Evolutionary conservation across 106 monocot species (phyloP), one percentile per base, ranked within the genome.

Genomic region (Hemerocallis citrina): DNA sequence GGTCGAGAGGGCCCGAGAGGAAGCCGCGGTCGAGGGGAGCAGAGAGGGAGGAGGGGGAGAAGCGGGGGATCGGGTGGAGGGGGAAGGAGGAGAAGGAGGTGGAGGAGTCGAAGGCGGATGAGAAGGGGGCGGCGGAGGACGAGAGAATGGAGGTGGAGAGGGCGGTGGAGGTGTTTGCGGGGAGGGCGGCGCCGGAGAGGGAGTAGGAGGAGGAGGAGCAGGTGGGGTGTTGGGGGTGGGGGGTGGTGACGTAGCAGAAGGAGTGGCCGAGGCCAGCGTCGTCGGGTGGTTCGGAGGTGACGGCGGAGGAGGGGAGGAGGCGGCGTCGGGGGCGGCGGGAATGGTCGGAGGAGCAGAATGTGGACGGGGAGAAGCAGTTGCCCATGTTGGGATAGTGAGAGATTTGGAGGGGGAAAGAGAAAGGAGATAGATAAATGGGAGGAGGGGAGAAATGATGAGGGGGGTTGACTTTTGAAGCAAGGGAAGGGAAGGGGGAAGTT

Each of bases 51-150:
- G 64, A 51, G 16, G 75, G 79, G 33, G 71, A 47, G 64, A 83
- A 79, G 10, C 68, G 56, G 16, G 75, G 79, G 58, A 73, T 38
- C 49, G 77, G 74, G 20, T 73, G 74, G 62, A 88, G 88, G 2
- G 83, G 75, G 55, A 66, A 61, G 57, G 88, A 75, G 27, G 78
- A 52, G 93, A 88, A 93, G 62, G 81, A 82, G 43, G 67, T 65
- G 71, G 85, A 81, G 71, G 84, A 84, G 65, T 92, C 87, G 62
- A 92, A 84, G 22, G 80, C 74, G 46, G 85, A 69, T 1, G 73
- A 69, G 25, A 79, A 37, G 13, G 64, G 65, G 65, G 32, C 39
- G 13, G 66, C 38, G 28, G 3, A 33, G 44, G 59, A 17, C 42
- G 23, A 9, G 65, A 19, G 40, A 63, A n/a, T n/a, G n/a, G 66